A percentile compares a stretch with the other conserved stretches of the same genome.
Evolutionary conservation across 768 basidiomycete genomes (phyloP).

Genomic region (Gautieria morchelliformis): DNA sequence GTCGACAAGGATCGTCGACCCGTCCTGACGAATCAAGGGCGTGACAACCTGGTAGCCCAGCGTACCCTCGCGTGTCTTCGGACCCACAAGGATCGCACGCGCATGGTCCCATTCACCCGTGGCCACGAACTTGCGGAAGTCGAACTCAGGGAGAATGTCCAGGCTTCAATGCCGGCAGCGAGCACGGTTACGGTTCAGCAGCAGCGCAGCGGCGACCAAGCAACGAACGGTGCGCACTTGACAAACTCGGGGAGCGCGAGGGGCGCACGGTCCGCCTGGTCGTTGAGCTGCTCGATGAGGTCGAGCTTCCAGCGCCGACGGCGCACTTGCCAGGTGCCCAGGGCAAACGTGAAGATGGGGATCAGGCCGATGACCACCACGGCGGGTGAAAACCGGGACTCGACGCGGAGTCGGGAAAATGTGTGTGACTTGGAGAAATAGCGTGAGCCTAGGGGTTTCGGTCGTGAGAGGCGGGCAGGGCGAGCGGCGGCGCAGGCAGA

Average conservation of each 20-base stretch:
- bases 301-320: constrained; percentile 91
- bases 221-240: constrained; percentile 48
- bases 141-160: constrained; percentile 76
- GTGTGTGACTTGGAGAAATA: background rate
- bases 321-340: constrained; percentile 92
- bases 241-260: constrained; percentile 73
- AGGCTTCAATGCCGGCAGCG: constrained; percentile 37
- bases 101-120: constrained; percentile 72
- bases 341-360: constrained; percentile 80
- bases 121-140: constrained; percentile 75
- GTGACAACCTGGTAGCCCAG: constrained; percentile 85
- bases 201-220: constrained; percentile 8
- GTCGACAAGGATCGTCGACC: constrained; percentile 83
- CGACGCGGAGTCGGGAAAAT: background rate
- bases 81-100: constrained; percentile 73
- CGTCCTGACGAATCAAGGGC: constrained; percentile 71
- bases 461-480: background rate
- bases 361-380: constrained; percentile 74
- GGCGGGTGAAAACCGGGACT: constrained; percentile 32
- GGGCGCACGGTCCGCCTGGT: constrained; percentile 74
- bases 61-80: constrained; percentile 80
- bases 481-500: background rate
- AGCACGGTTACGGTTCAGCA: constrained; percentile 7
- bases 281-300: constrained; percentile 88
- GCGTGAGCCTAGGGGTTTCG: background rate